Evolutionary conservation across 148 eudicot genomes (phyloP).

Genomic region (Vaccinium myrtillus): DNA sequence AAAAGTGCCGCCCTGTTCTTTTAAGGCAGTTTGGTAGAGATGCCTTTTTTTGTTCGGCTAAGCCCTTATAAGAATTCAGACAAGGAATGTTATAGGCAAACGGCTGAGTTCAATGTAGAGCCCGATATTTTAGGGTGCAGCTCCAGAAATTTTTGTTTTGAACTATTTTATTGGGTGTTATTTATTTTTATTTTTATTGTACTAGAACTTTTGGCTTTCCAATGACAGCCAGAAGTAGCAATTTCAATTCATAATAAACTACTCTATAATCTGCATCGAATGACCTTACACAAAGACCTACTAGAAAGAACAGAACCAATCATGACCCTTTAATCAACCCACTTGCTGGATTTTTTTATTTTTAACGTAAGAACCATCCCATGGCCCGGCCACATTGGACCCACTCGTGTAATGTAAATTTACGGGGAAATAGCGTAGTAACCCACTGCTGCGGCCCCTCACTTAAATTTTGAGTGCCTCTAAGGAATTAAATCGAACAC

Average conservation of each 20-base stretch:
- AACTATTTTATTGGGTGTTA: neutral
- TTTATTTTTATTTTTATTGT: neutral
- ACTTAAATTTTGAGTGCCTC: too few relatives aligned
- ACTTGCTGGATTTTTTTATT: neutral
- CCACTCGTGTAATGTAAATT: too few relatives aligned
- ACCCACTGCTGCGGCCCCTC: too few relatives aligned
- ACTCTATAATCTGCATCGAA: neutral
- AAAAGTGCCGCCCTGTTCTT: too few relatives aligned
- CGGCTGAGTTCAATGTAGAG: neutral
- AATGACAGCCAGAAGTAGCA: neutral
- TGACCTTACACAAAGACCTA: neutral
- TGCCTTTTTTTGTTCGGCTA: too few relatives aligned
- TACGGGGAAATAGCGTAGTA: too few relatives aligned
- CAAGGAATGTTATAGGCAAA: neutral
- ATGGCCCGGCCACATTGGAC: too few relatives aligned
- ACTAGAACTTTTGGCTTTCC: neutral
- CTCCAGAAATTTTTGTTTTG: neutral
- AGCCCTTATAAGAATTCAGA: neutral
- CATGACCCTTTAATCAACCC: neutral
- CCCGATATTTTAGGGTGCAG: neutral
- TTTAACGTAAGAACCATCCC: too few relatives aligned
- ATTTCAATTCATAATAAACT: neutral
- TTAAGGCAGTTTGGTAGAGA: neutral
- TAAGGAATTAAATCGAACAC: too few relatives aligned
- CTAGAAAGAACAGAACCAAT: neutral